Evolutionary conservation across 345 rosid genomes (phyloP).

Genomic region (Melaleuca alternifolia): DNA sequence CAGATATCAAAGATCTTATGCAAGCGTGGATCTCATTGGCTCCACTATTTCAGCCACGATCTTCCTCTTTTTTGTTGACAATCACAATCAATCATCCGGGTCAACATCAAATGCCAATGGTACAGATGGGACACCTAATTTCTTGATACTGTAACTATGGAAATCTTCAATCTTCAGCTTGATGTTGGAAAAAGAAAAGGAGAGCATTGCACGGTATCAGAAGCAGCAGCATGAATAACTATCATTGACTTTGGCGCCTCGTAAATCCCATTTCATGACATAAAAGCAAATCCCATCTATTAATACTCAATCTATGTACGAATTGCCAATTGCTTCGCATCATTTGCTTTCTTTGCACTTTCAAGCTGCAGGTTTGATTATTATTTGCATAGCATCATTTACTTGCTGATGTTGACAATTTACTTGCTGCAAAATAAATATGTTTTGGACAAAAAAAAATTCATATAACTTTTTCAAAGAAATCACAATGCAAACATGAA

Average conservation of each 20-base stretch:
- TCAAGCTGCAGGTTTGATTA: too few species aligned
- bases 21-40: neutral
- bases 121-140: neutral
- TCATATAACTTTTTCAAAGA: too few species aligned
- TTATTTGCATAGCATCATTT: too few species aligned
- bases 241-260: neutral
- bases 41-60: neutral
- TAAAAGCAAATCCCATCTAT: neutral
- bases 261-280: neutral
- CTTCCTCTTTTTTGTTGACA: neutral
- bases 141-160: neutral
- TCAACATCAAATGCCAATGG: neutral
- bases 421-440: too few species aligned
- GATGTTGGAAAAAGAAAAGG: neutral
- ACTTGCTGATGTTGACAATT: too few species aligned
- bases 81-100: neutral
- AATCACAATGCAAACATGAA: too few species aligned
- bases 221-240: neutral
- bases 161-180: neutral
- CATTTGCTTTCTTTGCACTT: too few species aligned
- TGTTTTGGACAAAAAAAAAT: too few species aligned
- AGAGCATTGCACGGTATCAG: neutral
- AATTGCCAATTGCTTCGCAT: neutral
- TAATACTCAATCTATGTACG: neutral
- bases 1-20: neutral